Base-by-base conservation (phyloP, 805 yeast species). In the Wickerhamomyces chaumierensis region DNA sequence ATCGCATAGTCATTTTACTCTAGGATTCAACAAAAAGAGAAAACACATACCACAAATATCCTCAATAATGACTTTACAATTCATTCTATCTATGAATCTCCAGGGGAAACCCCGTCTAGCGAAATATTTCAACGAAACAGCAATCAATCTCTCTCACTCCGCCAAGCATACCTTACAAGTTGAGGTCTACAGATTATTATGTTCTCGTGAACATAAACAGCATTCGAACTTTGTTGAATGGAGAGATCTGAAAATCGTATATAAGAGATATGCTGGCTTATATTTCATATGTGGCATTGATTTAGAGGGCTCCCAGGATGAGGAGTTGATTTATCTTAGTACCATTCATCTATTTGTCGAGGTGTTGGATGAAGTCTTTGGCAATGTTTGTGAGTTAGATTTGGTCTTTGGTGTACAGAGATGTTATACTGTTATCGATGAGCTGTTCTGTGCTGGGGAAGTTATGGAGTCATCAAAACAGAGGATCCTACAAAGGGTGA, bases 101-200 rank as follows among this genome's bases (percentile, higher is more conserved):
- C 96, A 90, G 61, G 97, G 98, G n/a, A 83, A 83, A 47, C 75
- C 90, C 18, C 72, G 98, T 42, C 62, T 90, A 14, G 79, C 84
- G 7, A 81, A 86, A 57, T 88, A 94, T 88, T 90, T 71, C 54
- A 55, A 56, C 8, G 61, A 68, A 8, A 62, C 61, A 41, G 40
- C 63, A 4, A 71, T 63, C 45, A 36, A 68, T 51, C 14, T 9
- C 3, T 9, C 23, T 4, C 70, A 71, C 33, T 49, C 56, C 3
- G 76, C 73, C 42, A 71, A 74, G 45, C 50, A 62, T 39, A 62
- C 58, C 36, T 48, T 71, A 31, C 73, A 75, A 20, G 63, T 66
- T 18, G 85, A 82, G 33, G 78, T 86, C 12, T 95, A 88, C 60
- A 69, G 87, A 41, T 62, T 85, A 35, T 78, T 88, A 8, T 78